phyloP scores from a whole-genome alignment of 1,139 yeast genomes.

The Saccharomyces hybrid region DNA sequence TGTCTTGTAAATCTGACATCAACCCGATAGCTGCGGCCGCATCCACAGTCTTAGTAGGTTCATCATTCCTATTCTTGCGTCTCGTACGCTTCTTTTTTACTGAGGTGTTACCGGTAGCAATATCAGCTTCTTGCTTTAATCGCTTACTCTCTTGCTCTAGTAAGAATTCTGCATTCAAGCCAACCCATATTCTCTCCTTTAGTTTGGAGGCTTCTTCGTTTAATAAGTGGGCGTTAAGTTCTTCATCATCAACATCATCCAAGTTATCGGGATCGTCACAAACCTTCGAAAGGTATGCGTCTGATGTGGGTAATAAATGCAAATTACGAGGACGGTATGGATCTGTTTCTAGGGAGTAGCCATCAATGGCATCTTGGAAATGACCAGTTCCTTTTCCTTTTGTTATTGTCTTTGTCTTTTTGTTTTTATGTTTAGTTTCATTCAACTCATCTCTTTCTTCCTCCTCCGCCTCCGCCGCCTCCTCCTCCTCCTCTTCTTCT shows the following conservation, averaged over 20 bases:
- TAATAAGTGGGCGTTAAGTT: slow-evolving; percentile 52
- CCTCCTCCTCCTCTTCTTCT: slow-evolving; percentile 13
- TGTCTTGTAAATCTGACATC: slow-evolving; percentile 22
- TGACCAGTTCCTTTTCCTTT: slow-evolving; percentile 10
- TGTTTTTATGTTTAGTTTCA: slow-evolving; percentile 2
- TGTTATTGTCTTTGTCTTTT: slow-evolving; percentile 9
- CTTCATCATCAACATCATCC: slow-evolving; percentile 78
- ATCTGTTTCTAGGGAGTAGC: slow-evolving; percentile 30
- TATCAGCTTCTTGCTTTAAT: slow-evolving; percentile 80
- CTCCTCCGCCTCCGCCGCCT: slow-evolving; percentile 11
- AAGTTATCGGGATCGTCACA: slow-evolving; percentile 55
- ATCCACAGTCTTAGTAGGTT: slow-evolving; percentile 6
- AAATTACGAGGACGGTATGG: slow-evolving; percentile 51
- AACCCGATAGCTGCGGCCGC: slow-evolving; percentile 14
- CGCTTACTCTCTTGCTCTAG: slow-evolving; percentile 80
- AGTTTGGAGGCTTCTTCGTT: slow-evolving; percentile 57
- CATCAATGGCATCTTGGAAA: slow-evolving; percentile 28
- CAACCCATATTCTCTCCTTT: slow-evolving; percentile 82
- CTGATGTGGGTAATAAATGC: slow-evolving; percentile 47
- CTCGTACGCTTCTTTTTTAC: slow-evolving; percentile 39
- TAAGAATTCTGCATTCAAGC: slow-evolving; percentile 76
- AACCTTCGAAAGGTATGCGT: slow-evolving; percentile 44
- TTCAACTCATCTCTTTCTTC: slow-evolving; percentile 17
- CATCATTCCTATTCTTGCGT: slow-evolving; percentile 15
- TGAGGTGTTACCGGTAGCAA: slow-evolving; percentile 64